These are phyloP conservation scores for Fusarium avenaceum DNA, from an alignment of 2,329 filamentous ascomycete species.

Conservation along the genomic window DNA sequence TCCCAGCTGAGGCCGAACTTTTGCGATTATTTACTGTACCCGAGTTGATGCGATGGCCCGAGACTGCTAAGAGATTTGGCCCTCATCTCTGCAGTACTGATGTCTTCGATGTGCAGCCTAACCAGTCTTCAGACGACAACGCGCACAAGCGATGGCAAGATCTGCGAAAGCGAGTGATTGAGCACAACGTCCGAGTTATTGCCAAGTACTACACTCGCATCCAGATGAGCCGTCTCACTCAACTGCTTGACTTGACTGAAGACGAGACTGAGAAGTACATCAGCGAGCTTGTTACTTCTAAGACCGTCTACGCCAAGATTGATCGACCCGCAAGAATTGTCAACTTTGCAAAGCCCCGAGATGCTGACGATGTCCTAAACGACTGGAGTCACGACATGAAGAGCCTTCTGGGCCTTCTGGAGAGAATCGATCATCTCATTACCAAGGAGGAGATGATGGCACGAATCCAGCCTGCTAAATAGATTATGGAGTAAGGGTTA, in stretches of 20 bases:
- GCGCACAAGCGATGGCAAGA: slow-evolving; percentile 91
- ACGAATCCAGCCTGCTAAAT: slow-evolving; percentile 79
- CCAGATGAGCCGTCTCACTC: slow-evolving; percentile 88
- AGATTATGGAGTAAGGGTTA: slow-evolving; percentile 51
- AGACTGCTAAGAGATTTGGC: slow-evolving; percentile 89
- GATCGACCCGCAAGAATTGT: slow-evolving; percentile 93
- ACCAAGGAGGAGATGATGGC: slow-evolving; percentile 99
- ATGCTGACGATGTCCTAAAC: slow-evolving; percentile 95
- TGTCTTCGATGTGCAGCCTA: slow-evolving; percentile 80
- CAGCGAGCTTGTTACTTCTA: slow-evolving; percentile 94
- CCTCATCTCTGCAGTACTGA: slow-evolving; percentile 90
- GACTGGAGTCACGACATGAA: slow-evolving; percentile 99
- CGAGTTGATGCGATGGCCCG: slow-evolving; percentile 98
- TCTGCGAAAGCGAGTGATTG: slow-evolving; percentile 96
- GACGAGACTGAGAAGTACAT: slow-evolving; percentile 99
- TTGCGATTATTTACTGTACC: slow-evolving; percentile 95
- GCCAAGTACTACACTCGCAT: slow-evolving; percentile 99
- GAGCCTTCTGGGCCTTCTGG: slow-evolving; percentile 84
- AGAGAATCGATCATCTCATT: slow-evolving; percentile 96
- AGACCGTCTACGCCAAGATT: slow-evolving; percentile 98
- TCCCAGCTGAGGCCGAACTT: slow-evolving; percentile 85
- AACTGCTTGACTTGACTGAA: slow-evolving; percentile 90
- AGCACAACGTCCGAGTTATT: slow-evolving; percentile 97
- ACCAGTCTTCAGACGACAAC: slow-evolving; percentile 80
- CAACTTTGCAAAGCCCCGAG: slow-evolving; percentile 93